These are phyloP conservation scores for Elongisporangium undulatum DNA, from an alignment of 352 stramenopile genomes.

Conservation along the genomic window DNA sequence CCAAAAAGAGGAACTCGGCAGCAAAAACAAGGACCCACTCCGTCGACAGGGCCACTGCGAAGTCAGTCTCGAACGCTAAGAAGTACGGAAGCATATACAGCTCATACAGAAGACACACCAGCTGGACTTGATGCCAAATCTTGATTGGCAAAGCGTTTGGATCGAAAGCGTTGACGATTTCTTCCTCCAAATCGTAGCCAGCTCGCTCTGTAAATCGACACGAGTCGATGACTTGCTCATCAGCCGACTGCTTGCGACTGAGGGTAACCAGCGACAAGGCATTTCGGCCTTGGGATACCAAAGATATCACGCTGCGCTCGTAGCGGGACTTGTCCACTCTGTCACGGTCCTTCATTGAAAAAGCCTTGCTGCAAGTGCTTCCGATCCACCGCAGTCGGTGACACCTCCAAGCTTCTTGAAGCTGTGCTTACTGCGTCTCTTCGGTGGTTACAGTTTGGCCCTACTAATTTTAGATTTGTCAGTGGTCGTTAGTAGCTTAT, in stretches of 20 bases:
- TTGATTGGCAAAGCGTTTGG: constrained; percentile 38
- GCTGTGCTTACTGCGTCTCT: not conserved
- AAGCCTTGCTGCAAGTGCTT: not conserved
- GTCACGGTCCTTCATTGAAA: not conserved
- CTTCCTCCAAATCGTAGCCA: constrained; percentile 6
- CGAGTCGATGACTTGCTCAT: not conserved
- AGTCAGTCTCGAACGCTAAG: constrained; percentile 27
- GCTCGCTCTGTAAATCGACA: not conserved
- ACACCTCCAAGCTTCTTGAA: not conserved
- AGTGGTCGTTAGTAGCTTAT: not conserved
- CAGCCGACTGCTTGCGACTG: not conserved
- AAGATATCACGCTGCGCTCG: not conserved
- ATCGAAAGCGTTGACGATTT: constrained; percentile 23
- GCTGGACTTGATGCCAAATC: constrained; percentile 43
- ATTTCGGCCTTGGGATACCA: not conserved
- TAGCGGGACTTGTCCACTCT: not conserved
- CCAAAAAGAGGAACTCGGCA: constrained; percentile 37
- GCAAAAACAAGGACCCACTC: constrained; percentile 19
- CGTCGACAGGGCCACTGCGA: constrained; percentile 4
- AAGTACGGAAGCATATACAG: constrained; percentile 44
- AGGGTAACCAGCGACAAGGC: not conserved
- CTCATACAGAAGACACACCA: constrained; percentile 39
- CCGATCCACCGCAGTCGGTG: not conserved
- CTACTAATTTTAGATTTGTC: not conserved
- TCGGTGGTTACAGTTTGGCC: not conserved